Evolutionary conservation across 805 yeast genomes (phyloP), one percentile per base, ranked within the genome.

Genomic region (Kuraishia molischiana): DNA sequence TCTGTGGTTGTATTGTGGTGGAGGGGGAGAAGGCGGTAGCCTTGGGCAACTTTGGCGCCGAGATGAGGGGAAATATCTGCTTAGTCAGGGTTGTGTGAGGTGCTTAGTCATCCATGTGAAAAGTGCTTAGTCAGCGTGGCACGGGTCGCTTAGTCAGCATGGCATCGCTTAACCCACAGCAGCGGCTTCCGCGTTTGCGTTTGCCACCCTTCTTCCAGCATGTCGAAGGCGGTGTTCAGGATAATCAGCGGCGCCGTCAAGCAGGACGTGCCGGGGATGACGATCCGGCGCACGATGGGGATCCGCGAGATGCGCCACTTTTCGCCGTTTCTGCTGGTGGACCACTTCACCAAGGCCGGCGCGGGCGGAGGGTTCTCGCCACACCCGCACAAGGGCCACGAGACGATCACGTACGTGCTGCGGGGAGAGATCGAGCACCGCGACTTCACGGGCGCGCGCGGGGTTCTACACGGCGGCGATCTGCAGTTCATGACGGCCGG

Each of bases 401-500:
- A 82, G 50, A 83, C 92, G n/a, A 72, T 84, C 39, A 79, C 90
- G 0, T 69, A 78, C 42, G 59, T 82, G 36, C 59, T 74, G 41
- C 66, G 72, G 35, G 90, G 90, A 26, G 73, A 70, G 44, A 61
- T 83, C 56, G 81, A 84, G 4, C 94, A 83, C 52, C 87, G 80
- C 52, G 96, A 87, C 54, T 85, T 86, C 59, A 83, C 94, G 2
- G 95, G 95, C 1, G 62, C 81, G 10, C 68, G 71, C 36, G 95
- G 95, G 39, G 66, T 84, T 6, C 60, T 87, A 37, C 67, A 72
- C 43, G 74, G 85, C 6, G 95, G 95, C 40, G 96, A 86, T 54
- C 64, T 86, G 46, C 96, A 86, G 57, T 85, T 85, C 56, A 86
- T 86, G 95, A 86, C 95, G 20, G 95, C 95, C 4, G 95, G 95